Conservation (phyloP, 2,329 filamentous ascomycete species). For the Cordyceps tenuipes region DNA sequence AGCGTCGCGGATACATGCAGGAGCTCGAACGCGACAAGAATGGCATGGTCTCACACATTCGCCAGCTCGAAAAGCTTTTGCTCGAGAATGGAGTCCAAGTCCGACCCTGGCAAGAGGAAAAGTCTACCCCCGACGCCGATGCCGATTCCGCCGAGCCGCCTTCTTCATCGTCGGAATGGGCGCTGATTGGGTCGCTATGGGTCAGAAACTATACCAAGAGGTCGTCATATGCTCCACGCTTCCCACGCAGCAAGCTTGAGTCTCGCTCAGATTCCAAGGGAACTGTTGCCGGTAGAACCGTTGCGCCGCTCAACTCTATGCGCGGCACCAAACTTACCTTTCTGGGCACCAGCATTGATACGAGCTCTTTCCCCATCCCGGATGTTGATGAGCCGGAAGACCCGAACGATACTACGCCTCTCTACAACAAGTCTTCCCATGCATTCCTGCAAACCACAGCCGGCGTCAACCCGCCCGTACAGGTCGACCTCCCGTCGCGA, state of each 20-base stretch:
- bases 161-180: constrained; percentile 19
- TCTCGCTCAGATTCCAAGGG: constrained; percentile 52
- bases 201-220: constrained; percentile 25
- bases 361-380: constrained; percentile 60
- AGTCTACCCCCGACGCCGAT: constrained; percentile 15
- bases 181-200: constrained; percentile 25
- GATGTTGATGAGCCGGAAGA: constrained; percentile 51
- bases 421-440: constrained; percentile 65
- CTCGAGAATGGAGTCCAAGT: constrained; percentile 53
- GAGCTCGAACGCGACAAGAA: constrained; percentile 64
- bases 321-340: constrained; percentile 70
- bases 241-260: constrained; percentile 28
- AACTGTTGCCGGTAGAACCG: constrained; percentile 55
- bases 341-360: constrained; percentile 71
- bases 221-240: constrained; percentile 17
- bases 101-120: constrained; percentile 40
- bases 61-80: constrained; percentile 60
- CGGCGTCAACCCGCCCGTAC: constrained; percentile 48
- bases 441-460: constrained; percentile 60
- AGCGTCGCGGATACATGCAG: constrained; percentile 69
- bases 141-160: background rate
- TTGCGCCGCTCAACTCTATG: constrained; percentile 61
- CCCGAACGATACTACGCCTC: constrained; percentile 32
- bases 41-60: constrained; percentile 58
- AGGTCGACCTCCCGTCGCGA: constrained; percentile 53